phyloP scores from a whole-genome alignment of 2,329 filamentous ascomycete genomes.

The Aspergillus persii region DNA sequence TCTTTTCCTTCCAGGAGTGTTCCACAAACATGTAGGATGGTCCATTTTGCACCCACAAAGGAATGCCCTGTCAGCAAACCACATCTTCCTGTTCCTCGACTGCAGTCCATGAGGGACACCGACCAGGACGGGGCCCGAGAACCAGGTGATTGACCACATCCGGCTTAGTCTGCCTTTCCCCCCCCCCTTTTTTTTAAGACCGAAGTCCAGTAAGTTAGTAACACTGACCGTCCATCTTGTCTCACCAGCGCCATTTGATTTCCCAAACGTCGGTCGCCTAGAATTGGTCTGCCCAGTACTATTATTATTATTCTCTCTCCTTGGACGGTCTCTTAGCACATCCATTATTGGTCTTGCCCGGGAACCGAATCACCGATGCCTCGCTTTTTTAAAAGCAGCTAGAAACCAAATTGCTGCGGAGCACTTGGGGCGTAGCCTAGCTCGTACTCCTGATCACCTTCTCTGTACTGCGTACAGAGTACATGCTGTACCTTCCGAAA shows the following conservation, averaged over 20 bases:
- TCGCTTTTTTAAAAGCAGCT: not conserved
- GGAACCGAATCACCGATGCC: not conserved
- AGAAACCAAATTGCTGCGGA: not conserved
- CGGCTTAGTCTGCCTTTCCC: not conserved
- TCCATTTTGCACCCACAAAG: not conserved
- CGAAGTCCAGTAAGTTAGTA: not conserved
- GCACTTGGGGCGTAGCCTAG: no score
- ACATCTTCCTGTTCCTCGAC: not conserved
- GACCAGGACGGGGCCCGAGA: not conserved
- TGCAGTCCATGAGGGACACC: not conserved
- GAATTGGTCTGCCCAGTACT: not conserved
- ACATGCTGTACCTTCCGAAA: not conserved
- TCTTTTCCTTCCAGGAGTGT: not conserved
- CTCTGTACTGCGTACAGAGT: no score
- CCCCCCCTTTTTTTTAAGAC: not conserved
- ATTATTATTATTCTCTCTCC: not conserved
- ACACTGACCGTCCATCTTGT: constrained; percentile 4
- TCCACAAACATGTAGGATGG: not conserved
- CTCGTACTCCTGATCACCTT: no score
- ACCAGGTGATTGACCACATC: not conserved
- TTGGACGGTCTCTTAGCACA: not conserved
- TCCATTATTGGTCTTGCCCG: not conserved
- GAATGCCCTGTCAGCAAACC: not conserved
- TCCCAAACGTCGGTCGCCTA: not conserved
- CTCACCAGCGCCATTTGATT: constrained; percentile 8